Base-by-base conservation (phyloP, 1,284 basidiomycete species). In the Cutaneotrichosporon cavernicola region DNA sequence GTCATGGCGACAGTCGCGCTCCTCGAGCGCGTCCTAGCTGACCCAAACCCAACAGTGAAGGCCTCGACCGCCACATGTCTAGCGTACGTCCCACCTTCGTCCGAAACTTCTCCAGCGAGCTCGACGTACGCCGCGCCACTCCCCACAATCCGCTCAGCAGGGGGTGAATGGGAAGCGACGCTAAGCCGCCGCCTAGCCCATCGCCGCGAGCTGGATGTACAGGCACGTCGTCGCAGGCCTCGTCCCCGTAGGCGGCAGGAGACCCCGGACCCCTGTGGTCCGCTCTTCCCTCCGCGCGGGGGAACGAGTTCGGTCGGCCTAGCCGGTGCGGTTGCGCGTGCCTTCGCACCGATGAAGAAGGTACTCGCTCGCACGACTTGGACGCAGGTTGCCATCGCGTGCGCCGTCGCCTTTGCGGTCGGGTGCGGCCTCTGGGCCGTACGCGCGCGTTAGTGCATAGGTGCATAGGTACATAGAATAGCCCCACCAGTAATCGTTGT, bases 101-200 rank as follows among this genome's bases (percentile, higher is more conserved):
- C 61, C 7, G 65, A 69, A 0, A 38, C 68, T 5, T 71, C 71
- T 18, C 64, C 69, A 2, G 68, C 61, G 4, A 56, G 56, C 30
- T 64, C 62, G 40, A 65, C 63, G 30, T 59, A 63, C 30, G 65
- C 58, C 38, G 32, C 68, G 57, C 53, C 67, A 61, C 73, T 76
- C 69, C 77, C 77, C 18, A 79, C 77, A 0, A 72, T 79, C 4
- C 75, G 0, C 56, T 72, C 0, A 64, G 76, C 73, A 14, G 73
- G 75, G 1, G 74, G 74, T 6, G 76, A 79, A 52, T 79, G 77
- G 77, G 76, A 79, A 66, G 77, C 77, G 1, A 72, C 66, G 5
- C 66, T 77, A 5, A 70, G 67, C 0, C 68, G 77, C 14, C 69
- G 77, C n/a, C 63, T 79, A 10, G 77, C 77, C 2, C 70, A 73